A percentile compares a stretch with the other conserved stretches of the same genome.
Evolutionary conservation across 1,284 basidiomycete species (phyloP).

Genomic region (Rhodotorula sp.): DNA sequence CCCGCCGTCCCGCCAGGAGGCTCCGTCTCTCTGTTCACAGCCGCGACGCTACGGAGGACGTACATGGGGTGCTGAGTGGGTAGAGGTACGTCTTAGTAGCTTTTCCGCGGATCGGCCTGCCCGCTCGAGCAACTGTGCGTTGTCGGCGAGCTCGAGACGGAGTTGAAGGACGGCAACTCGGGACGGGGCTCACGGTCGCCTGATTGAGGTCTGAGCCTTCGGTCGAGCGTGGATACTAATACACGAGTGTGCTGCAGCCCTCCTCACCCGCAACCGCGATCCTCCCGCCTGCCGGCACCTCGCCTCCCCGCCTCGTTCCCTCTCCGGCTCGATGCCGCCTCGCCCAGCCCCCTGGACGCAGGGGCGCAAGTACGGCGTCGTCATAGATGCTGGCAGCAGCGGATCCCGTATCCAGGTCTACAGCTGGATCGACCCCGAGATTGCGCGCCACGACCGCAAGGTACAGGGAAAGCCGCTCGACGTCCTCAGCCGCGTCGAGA

Average conservation of each 20-base stretch:
- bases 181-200: too few species aligned
- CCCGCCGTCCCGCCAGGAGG: too few species aligned
- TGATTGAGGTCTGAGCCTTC: too few species aligned
- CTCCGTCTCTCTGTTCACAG: neutral
- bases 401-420: constrained; percentile 96
- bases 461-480: constrained; percentile 44
- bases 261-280: neutral
- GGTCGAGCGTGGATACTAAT: too few species aligned
- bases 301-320: neutral
- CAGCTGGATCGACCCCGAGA: constrained; percentile 66
- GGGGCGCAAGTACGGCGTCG: constrained; percentile 70
- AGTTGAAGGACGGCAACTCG: too few species aligned
- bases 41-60: neutral
- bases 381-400: constrained; percentile 97
- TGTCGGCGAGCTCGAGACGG: too few species aligned
- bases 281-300: neutral
- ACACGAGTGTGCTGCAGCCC: neutral
- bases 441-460: constrained; percentile 48
- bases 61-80: neutral
- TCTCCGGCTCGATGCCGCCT: constrained; percentile 17
- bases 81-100: neutral
- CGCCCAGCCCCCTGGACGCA: constrained; percentile 31
- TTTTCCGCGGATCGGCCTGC: neutral
- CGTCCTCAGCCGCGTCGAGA: constrained; percentile 79
- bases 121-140: neutral